Evolutionary conservation across 495 filamentous ascomycete genomes (phyloP).

Genomic region (Cairneyella variabilis): DNA sequence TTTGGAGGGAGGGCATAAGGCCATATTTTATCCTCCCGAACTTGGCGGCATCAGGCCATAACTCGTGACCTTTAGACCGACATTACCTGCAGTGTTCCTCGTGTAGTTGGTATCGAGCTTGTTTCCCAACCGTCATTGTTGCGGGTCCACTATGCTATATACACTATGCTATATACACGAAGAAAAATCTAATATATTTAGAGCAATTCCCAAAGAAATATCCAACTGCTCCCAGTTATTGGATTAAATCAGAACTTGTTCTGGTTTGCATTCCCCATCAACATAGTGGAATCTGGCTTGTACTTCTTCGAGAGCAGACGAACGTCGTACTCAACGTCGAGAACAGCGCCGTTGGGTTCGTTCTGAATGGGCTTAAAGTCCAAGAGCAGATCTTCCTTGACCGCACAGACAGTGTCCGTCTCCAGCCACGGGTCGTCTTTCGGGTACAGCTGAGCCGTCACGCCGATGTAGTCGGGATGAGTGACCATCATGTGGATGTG

Average conservation of each 20-base stretch:
- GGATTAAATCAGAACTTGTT: neutral
- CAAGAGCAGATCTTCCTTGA: conserved; percentile 62
- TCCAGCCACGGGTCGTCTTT: conserved; percentile 55
- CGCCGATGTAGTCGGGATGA: conserved; percentile 46
- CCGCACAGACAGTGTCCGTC: conserved; percentile 62
- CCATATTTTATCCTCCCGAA: too few species aligned
- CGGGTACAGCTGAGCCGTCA: conserved; percentile 62
- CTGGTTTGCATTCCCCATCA: conserved; percentile 17
- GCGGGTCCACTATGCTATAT: too few species aligned
- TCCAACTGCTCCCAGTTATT: neutral
- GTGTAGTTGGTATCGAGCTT: neutral
- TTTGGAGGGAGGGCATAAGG: too few species aligned
- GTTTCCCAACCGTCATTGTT: neutral
- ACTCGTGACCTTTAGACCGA: too few species aligned
- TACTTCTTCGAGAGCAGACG: conserved; percentile 43
- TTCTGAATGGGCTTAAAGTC: conserved; percentile 53
- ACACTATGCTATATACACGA: neutral
- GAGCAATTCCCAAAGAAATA: neutral
- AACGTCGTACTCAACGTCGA: conserved; percentile 68
- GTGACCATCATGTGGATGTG: conserved; percentile 82
- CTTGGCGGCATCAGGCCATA: too few species aligned
- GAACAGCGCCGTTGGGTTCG: conserved; percentile 55
- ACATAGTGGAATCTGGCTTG: conserved; percentile 22
- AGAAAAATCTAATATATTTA: neutral
- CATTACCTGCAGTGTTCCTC: too few species aligned